Base-by-base conservation (phyloP, 768 basidiomycete species). In the Trametes sanguinea region DNA sequence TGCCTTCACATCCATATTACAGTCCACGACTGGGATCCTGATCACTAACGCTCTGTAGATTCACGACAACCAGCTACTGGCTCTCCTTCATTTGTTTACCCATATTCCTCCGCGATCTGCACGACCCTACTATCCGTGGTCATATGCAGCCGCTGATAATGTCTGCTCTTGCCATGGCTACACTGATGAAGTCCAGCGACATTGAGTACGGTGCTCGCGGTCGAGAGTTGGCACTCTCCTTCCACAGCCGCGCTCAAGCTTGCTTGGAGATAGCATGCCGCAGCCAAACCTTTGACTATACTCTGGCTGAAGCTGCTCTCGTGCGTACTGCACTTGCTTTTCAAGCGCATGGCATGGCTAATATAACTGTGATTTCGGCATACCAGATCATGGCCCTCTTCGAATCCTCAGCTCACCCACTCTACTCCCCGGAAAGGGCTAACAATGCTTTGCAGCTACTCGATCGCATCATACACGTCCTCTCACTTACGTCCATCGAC, bases 381-480 rank as follows among this genome's bases (percentile, higher is more conserved):
- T 13, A 27, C 30, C n/a, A 90, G 90, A 84, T 93, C 51, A 79
- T 92, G 8, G 87, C 90, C 5, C 76, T 93, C 2, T 93, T 90
- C 67, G 91, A 93, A 71, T 82, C 84, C 0, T 92, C 88, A 1
- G 82, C 87, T 4, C 88, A 92, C 62, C 89, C 89, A 6, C 76
- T 81, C 45, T 82, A 90, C 69, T 81, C 80, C 22, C 77, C 81
- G 4, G 80, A 83, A 22, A 81, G 86, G 13, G 81, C 84, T 10
- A 76, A 77, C 22, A 73, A 73, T 17, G 79, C 89, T 0, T 76
- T 93, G 9, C 69, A 81, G 43, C 76, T 80, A 27, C 77, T 92
- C 35, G 91, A 93, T 69, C 77, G 79, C 33, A 83, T 92, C 59
- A 82, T 93, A 62, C 79, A 77, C n/a, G 72, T 72, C 2, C 76